Base-by-base conservation (phyloP, 2,329 filamentous ascomycete genomes). In the Cladophialophora carrionii region DNA sequence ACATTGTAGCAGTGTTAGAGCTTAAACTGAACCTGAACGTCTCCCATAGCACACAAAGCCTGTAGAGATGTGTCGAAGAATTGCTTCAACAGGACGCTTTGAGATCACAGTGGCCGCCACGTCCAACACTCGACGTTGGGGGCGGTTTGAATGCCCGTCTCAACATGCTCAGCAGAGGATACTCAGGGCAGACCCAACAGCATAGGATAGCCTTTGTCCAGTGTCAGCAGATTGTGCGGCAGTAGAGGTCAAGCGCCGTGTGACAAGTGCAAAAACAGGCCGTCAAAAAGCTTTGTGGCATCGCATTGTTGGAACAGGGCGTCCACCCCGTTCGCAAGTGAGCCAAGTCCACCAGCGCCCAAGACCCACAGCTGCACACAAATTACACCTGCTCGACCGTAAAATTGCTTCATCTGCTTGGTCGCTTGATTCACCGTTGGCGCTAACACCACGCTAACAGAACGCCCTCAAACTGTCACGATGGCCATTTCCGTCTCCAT, bases 371-470 rank as follows among this genome's bases (percentile, higher is more conserved):
- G n/a, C 12, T 54, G 29, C 52, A 20, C 7, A 5, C 5, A 4
- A 5, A n/a, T 32, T 8, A 5, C 7, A 10, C 20, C 8, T 54
- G 17, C 24, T 54, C 29, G 14, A 20, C 52, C 24, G 52, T 14
- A 54, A 31, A 26, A n/a, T 4, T 4, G 17, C 52, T 31, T 34
- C 24, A 31, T 29, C 24, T 2, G 6, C 22, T 20, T n/a, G n/a
- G 10, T 54, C 8, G 24, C 31, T 32, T 54, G 52, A 34, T 60
- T 46, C 46, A 52, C 57, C 57, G 57, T 60, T 60, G 29, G 29
- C 52, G 52, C 52, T 54, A 54, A 31, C n/a, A 29, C 26, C 26
- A 29, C 26, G 26, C 26, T 29, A 29, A 29, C 5, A 10, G 0
- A 41, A 60, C 57, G 46, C 24, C 41, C 9, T 58, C 24, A 53